Evolutionary conservation across 352 stramenopile genomes (phyloP).

Genomic region (Elongisporangium prolatum): DNA sequence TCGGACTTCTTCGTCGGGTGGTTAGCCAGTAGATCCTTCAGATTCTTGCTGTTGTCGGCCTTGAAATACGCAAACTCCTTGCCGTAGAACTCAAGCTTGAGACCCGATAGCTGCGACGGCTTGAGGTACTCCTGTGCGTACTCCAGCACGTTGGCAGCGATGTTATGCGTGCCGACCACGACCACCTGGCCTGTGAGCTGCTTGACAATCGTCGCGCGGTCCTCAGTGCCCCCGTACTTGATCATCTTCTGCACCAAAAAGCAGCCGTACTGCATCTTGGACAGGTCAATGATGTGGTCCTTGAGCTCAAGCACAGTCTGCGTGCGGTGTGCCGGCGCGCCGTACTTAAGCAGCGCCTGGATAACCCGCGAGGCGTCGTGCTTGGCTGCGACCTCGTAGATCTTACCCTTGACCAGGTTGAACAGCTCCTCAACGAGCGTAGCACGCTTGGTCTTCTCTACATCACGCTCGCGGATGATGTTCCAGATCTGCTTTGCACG

Average conservation of each 20-base stretch:
- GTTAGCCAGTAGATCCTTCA: slow-evolving; percentile 60
- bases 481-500: slow-evolving; percentile 96
- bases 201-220: slow-evolving; percentile 83
- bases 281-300: slow-evolving; percentile 89
- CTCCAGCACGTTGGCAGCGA: slow-evolving; percentile 92
- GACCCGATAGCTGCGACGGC: slow-evolving; percentile 77
- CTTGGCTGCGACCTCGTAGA: slow-evolving; percentile 93
- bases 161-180: slow-evolving; percentile 93
- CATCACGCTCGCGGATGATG: slow-evolving; percentile 86
- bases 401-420: slow-evolving; percentile 90
- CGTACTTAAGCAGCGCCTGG: slow-evolving; percentile 94
- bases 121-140: slow-evolving; percentile 84
- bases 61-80: slow-evolving; percentile 88
- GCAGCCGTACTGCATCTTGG: slow-evolving; percentile 96
- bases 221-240: slow-evolving; percentile 88
- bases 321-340: slow-evolving; percentile 82
- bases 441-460: slow-evolving; percentile 77
- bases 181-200: slow-evolving; percentile 92
- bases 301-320: slow-evolving; percentile 90
- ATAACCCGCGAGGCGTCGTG: slow-evolving; percentile 95
- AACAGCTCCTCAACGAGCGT: slow-evolving; percentile 90
- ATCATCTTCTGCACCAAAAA: slow-evolving; percentile 97
- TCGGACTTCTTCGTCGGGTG: slow-evolving; percentile 70
- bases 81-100: slow-evolving; percentile 89
- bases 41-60: slow-evolving; percentile 77